These are phyloP conservation scores for Astrocystis sublimbata DNA, from an alignment of 495 filamentous ascomycete genomes.

Conservation along the genomic window DNA sequence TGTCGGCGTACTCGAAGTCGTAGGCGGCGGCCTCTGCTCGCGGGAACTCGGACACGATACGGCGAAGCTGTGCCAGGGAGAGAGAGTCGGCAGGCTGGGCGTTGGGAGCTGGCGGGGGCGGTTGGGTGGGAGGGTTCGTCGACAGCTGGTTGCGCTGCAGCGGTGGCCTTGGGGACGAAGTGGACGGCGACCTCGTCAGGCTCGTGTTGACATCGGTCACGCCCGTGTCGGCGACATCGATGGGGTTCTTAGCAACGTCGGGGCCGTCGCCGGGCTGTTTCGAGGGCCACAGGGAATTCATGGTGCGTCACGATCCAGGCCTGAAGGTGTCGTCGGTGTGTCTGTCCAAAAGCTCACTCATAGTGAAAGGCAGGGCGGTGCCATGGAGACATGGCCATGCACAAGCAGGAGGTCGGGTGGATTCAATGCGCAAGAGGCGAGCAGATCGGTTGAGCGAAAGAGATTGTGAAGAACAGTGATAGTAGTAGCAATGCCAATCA, in stretches of 20 bases:
- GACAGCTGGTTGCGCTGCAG: conserved; percentile 38
- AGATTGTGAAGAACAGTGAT: not conserved
- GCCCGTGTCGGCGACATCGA: conserved; percentile 35
- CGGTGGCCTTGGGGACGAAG: conserved; percentile 29
- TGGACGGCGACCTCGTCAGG: conserved; percentile 14
- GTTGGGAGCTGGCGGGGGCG: conserved; percentile 17
- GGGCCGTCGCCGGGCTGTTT: conserved; percentile 34
- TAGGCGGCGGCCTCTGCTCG: conserved; percentile 80
- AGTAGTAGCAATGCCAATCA: not conserved
- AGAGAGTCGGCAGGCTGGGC: conserved; percentile 67
- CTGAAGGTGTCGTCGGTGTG: conserved; percentile 6
- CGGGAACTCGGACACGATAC: conserved; percentile 79
- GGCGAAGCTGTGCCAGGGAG: conserved; percentile 76
- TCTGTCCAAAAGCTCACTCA: conserved; percentile 17
- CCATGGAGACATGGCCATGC: conserved; percentile 1
- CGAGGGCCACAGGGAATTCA: conserved; percentile 47
- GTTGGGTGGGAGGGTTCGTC: conserved; percentile 26
- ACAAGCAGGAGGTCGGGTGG: not conserved
- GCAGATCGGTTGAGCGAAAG: not conserved
- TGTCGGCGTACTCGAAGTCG: conserved; percentile 87
- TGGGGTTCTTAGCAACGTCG: conserved; percentile 25
- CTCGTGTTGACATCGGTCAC: conserved; percentile 33
- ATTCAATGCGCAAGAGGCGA: too few species aligned
- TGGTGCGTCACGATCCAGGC: conserved; percentile 27
- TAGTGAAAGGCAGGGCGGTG: conserved; percentile 11